phyloP scores from a whole-genome alignment of 257 asterid species.

The Buddleja alternifolia region DNA sequence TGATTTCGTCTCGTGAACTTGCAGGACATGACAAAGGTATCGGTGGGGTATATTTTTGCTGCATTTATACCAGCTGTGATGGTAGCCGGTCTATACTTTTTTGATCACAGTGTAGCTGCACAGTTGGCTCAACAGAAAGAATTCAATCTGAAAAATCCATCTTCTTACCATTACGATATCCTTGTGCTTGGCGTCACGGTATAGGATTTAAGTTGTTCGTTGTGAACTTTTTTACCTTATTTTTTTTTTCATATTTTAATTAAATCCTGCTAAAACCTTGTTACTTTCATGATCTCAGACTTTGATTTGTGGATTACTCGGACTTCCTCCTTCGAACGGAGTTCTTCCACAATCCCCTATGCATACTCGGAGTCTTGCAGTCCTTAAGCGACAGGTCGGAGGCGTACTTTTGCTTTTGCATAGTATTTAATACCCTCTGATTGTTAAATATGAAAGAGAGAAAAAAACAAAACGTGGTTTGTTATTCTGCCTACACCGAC shows the following conservation, averaged over 20 bases:
- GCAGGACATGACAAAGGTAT: conserved; percentile 78
- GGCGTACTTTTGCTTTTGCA: background rate
- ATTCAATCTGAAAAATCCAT: conserved; percentile 77
- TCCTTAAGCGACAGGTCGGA: conserved; percentile 72
- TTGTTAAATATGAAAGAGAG: no score
- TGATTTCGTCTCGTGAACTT: conserved; percentile 8
- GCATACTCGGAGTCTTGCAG: conserved; percentile 90
- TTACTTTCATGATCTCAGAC: conserved; percentile 51
- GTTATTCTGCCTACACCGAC: no score
- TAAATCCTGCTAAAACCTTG: background rate
- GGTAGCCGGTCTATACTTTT: conserved; percentile 88
- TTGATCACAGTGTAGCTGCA: conserved; percentile 91
- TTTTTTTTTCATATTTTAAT: background rate
- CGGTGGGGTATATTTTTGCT: conserved; percentile 59
- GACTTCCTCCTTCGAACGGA: conserved; percentile 94
- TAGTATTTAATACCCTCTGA: background rate
- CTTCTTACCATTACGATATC: conserved; percentile 83
- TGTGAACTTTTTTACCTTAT: conserved; percentile 1
- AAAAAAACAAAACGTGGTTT: no score
- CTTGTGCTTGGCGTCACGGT: conserved; percentile 78
- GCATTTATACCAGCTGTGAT: conserved; percentile 77
- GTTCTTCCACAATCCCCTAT: conserved; percentile 97
- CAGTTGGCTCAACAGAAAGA: conserved; percentile 84
- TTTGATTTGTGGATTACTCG: conserved; percentile 82
- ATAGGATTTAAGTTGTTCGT: conserved; percentile 13